Evolutionary conservation across 805 yeast genomes (phyloP), one percentile per base, ranked within the genome.

Genomic region (Wickerhamiella occidentalis): DNA sequence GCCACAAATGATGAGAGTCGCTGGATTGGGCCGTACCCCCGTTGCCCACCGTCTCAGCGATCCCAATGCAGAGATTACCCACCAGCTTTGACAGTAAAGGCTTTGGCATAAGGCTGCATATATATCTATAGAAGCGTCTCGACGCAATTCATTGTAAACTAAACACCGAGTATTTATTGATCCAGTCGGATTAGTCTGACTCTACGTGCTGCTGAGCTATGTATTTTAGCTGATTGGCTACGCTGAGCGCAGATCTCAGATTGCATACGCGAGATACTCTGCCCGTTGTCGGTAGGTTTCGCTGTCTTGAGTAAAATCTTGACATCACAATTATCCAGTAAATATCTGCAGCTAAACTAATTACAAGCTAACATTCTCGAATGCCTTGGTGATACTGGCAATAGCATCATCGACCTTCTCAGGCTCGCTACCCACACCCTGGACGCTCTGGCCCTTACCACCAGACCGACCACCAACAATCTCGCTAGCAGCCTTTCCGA

Each of bases 401-500:
- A 92, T 72, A 23, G 98, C 99, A 37, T 73, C 74, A 38, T 72
- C 73, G 48, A 86, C 73, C 55, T 83, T 85, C 29, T 68, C 73
- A 33, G 80, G 74, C 54, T 85, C 82, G 58, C 81, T 85, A 59
- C 98, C 98, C 80, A 86, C 83, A 68, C 99, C 99, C 71, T 92
- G 98, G 58, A 86, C 85, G 49, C 88, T 80, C 56, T 86, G 85
- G 55, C 96, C 97, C 69, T 86, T 92, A 67, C 99, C 99, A 70
- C 99, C 99, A 51, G 95, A 94, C 67, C 83, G 86, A 67, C 99
- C 99, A 56, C 98, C 99, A 58, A 92, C 78, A 59, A 73, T 71
- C 33, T 71, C 68, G 41, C 88, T 71, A 40, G 84, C 97, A 50
- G 75, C 69, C 48, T 73, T 67, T 28, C 94, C 94, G 57, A 87